Evolutionary conservation across 2,329 filamentous ascomycete species (phyloP).

Genomic region (Zymoseptoria brevis): DNA sequence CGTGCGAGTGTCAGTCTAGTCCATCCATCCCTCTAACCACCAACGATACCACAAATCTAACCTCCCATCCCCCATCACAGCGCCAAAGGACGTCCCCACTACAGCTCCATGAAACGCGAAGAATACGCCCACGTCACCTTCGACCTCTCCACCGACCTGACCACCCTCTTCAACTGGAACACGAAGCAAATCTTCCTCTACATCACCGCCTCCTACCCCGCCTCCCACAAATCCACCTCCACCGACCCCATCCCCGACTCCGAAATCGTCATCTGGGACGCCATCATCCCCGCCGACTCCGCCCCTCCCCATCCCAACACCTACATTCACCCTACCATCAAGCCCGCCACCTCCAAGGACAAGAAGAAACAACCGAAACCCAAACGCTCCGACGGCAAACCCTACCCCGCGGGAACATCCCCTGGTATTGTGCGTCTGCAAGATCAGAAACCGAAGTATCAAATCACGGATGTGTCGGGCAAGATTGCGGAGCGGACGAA

Average conservation of each 20-base stretch:
- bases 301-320: slow-evolving; percentile 47
- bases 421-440: slow-evolving; percentile 68
- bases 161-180: slow-evolving; percentile 95
- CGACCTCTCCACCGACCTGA: slow-evolving; percentile 84
- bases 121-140: slow-evolving; percentile 95
- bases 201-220: slow-evolving; percentile 68
- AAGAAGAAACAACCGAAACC: slow-evolving; percentile 11
- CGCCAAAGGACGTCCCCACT: slow-evolving; percentile 85
- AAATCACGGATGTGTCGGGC: slow-evolving; percentile 83
- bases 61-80: slow-evolving; percentile 44
- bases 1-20: slow-evolving; percentile 68
- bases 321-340: slow-evolving; percentile 44
- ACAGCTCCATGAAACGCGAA: slow-evolving; percentile 86
- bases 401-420: slow-evolving; percentile 24
- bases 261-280: slow-evolving; percentile 88
- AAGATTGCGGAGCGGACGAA: slow-evolving; percentile 65
- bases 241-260: slow-evolving; percentile 33
- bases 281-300: slow-evolving; percentile 72
- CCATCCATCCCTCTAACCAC: background rate
- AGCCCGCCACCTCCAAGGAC: slow-evolving; percentile 11
- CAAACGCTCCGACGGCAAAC: slow-evolving; percentile 12
- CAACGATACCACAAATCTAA: background rate
- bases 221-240: slow-evolving; percentile 24
- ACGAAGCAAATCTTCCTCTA: slow-evolving; percentile 98
- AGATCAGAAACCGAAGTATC: slow-evolving; percentile 91